Base-by-base conservation (phyloP, 108 stramenopile species). In the Chaetoceros tenuissimus region DNA sequence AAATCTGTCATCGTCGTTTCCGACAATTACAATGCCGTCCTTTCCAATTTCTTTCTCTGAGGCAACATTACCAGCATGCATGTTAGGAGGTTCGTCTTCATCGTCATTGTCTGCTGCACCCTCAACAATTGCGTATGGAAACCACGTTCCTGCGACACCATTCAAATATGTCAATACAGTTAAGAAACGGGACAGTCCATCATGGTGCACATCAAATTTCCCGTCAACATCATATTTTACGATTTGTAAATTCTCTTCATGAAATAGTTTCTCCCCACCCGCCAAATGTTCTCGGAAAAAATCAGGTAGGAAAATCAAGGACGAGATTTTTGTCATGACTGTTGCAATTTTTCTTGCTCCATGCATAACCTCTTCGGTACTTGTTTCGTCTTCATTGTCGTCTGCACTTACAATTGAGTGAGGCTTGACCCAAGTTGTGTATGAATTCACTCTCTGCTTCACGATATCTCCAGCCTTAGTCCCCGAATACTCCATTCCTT, bases 121-220 rank as follows among this genome's bases (percentile, higher is more conserved):
- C 31, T 51, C 23, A 40, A 30, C 22, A 31, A 60, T 16, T 19
- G 68, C 76, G 55, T 66, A 73, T 3, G 76, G 76, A 50, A 78
- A 73, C 46, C 65, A 78, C 3, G 76, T 78, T 5, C 72, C 76
- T 3, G 67, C 76, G 19, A 78, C 69, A n/a, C 76, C 76, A 59
- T 78, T 78, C 17, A 78, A 48, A 40, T 69, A 78, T n/a, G 55
- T 48, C 53, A 78, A 46, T n/a, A 69, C 69, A 20, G 75, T 78
- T 27, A 78, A 47, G 29, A 60, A 68, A 29, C 76, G 59, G 28
- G 52, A 48, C 28, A 45, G 61, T 0, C 61, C 71, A 59, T 78
- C 76, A 44, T 78, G 76, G 48, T 78, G 76, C 29, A 56, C 45
- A 48, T 67, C 64, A 31, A 66, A 78, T 24, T 47, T 57, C 26